Evolutionary conservation across 805 yeast genomes (phyloP), one percentile per base, ranked within the genome.

Genomic region (Starmera amethionina): DNA sequence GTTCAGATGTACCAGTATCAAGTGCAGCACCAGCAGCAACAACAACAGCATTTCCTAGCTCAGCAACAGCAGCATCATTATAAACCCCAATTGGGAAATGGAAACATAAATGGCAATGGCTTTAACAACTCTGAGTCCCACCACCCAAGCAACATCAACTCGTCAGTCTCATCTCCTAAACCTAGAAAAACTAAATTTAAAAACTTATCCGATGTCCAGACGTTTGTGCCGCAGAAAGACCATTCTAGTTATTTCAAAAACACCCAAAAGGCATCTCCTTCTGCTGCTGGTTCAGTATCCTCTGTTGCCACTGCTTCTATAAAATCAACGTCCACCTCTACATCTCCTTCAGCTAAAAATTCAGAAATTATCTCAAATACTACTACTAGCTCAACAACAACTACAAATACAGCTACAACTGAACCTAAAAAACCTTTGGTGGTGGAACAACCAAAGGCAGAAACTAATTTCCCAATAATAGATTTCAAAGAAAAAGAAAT

Each of bases 31-130:
- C 40, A 12, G 8, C 34, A n/a, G n/a, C 42, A n/a, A 18, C 32
- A 34, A 6, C 43, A 22, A 5, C 27, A 22, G 9, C 16, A 22
- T 7, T 22, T 16, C 27, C 10, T 15, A 22, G 22, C 5, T 9
- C 43, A 30, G n/a, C 43, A 42, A 9, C 42, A 40, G 30, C 44
- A 36, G 11, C 44, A 33, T 30, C 41, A 37, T 13, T 42, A 18
- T 8, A 28, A 12, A 12, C 22, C 40, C 4, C 27, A 22, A 14
- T 11, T 38, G 32, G 8, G 36, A 10, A 28, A 13, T 13, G n/a
- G 22, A 22, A 22, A 29, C 13, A 22, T 15, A 18, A 25, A 12
- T 22, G 30, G 13, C 30, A 13, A 11, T 6, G 29, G 19, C 2
- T 30, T 9, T 7, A 19, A 7, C 8, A 12, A 30, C 28, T 25